Conservation (phyloP, 768 basidiomycete genomes). For the Hebeloma cylindrosporum region DNA sequence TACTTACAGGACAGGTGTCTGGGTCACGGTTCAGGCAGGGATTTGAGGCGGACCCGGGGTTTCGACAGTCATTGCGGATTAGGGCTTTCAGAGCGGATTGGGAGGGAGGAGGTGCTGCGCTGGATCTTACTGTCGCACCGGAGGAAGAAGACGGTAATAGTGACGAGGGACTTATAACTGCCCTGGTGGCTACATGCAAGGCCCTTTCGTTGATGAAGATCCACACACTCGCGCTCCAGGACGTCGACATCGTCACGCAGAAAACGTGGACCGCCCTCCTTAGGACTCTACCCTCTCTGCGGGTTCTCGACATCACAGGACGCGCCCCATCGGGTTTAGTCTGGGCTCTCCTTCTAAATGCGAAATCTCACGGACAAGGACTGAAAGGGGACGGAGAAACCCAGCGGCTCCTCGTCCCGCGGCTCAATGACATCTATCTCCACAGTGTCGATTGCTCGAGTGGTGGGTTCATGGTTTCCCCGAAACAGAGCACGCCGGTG, state of each 20-base stretch:
- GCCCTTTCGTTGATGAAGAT: constrained; percentile 32
- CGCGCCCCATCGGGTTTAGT: constrained; percentile 39
- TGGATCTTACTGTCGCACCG: constrained; percentile 34
- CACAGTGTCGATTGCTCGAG: constrained; percentile 38
- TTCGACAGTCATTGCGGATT: constrained; percentile 34
- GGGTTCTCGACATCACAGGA: constrained; percentile 37
- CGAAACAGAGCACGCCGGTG: constrained; percentile 23
- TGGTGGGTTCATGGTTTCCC: constrained; percentile 41
- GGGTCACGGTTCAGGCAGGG: constrained; percentile 21
- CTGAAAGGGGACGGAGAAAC: constrained; percentile 25
- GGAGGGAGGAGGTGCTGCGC: constrained; percentile 23
- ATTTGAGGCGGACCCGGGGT: constrained; percentile 26
- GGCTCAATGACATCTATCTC: constrained; percentile 38
- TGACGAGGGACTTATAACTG: constrained; percentile 34
- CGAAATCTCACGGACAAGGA: constrained; percentile 28
- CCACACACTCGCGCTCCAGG: constrained; percentile 35
- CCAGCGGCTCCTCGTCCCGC: constrained; percentile 30
- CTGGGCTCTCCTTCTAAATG: constrained; percentile 41
- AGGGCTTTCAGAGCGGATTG: constrained; percentile 30
- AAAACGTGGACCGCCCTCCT: constrained; percentile 38
- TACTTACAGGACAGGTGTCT: constrained; percentile 30
- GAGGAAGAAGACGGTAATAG: constrained; percentile 20
- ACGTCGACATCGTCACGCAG: constrained; percentile 39
- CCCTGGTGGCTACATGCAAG: constrained; percentile 31
- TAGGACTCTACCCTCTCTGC: constrained; percentile 29